Evolutionary conservation across 1,284 basidiomycete genomes (phyloP).

Genomic region (Trichosporon asahii): DNA sequence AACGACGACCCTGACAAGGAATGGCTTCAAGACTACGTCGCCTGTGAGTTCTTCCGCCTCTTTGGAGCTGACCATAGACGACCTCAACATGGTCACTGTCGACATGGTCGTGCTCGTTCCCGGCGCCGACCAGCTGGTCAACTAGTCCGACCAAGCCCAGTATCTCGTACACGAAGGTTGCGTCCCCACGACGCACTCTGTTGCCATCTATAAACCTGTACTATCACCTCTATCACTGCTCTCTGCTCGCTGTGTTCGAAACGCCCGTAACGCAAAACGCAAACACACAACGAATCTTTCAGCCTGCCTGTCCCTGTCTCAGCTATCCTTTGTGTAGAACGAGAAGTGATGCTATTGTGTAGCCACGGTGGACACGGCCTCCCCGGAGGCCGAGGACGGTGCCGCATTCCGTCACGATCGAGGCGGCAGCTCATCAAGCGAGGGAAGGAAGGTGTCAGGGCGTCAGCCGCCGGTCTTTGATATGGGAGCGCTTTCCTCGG

Average conservation of each 20-base stretch:
- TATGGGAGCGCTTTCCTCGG: not conserved
- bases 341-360: not conserved
- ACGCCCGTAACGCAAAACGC: not conserved
- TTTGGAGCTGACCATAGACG: slow-evolving; percentile 16
- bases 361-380: not conserved
- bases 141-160: not conserved
- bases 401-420: not conserved
- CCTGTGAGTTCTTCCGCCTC: slow-evolving; percentile 26
- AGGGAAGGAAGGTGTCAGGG: not conserved
- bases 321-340: not conserved
- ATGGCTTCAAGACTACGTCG: slow-evolving; percentile 41
- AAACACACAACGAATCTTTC: not conserved
- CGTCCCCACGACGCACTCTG: not conserved
- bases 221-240: not conserved
- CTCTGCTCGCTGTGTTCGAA: not conserved
- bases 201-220: not conserved
- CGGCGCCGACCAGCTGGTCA: not conserved
- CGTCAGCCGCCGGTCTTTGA: not conserved
- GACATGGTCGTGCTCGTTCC: slow-evolving; percentile 43
- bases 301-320: not conserved
- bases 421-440: not conserved
- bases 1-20: slow-evolving; percentile 22
- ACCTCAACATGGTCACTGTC: slow-evolving; percentile 48
- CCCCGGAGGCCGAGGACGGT: not conserved
- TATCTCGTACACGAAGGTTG: not conserved